phyloP scores from a whole-genome alignment of 1,139 yeast species.

The Blastobotrys apis region DNA sequence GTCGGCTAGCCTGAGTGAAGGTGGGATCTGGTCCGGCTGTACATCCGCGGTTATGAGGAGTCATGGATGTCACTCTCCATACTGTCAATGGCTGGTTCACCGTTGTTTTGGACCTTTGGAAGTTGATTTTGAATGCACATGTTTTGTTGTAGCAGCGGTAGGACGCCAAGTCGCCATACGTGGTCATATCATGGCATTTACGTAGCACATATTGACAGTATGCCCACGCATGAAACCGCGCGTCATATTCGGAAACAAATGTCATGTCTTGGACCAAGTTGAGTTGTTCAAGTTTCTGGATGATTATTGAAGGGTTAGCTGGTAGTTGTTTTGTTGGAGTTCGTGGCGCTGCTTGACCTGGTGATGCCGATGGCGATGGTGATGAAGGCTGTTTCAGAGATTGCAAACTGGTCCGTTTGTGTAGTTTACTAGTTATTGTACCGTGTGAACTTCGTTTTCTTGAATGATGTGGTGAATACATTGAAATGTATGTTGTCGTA shows the following conservation, averaged over 20 bases:
- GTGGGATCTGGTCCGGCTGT: slow-evolving; percentile 5
- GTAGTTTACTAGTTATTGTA: too few species aligned
- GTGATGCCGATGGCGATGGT: too few species aligned
- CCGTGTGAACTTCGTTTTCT: too few species aligned
- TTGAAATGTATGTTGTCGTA: too few species aligned
- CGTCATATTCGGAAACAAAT: slow-evolving; percentile 10
- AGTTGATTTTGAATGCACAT: slow-evolving; percentile 8
- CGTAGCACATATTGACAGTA: slow-evolving; percentile 7
- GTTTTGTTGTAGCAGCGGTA: slow-evolving; percentile 5
- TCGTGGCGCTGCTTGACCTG: too few species aligned
- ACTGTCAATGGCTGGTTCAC: neutral
- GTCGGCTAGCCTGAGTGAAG: slow-evolving; percentile 1
- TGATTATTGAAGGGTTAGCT: too few species aligned
- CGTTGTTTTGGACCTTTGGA: neutral
- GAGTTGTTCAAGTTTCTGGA: neutral
- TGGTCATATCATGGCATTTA: slow-evolving; percentile 11
- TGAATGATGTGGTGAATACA: too few species aligned
- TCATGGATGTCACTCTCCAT: slow-evolving; percentile 6
- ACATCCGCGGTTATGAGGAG: neutral
- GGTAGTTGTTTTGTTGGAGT: too few species aligned
- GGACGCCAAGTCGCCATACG: slow-evolving; percentile 9
- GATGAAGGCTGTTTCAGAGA: too few species aligned
- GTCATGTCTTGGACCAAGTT: neutral
- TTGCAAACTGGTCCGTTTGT: too few species aligned
- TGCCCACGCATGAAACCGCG: slow-evolving; percentile 10